These are phyloP conservation scores for Batrachochytrium dendrobatidis DNA, from an alignment of 371 early-diverging fungal species.

Conservation along the genomic window DNA sequence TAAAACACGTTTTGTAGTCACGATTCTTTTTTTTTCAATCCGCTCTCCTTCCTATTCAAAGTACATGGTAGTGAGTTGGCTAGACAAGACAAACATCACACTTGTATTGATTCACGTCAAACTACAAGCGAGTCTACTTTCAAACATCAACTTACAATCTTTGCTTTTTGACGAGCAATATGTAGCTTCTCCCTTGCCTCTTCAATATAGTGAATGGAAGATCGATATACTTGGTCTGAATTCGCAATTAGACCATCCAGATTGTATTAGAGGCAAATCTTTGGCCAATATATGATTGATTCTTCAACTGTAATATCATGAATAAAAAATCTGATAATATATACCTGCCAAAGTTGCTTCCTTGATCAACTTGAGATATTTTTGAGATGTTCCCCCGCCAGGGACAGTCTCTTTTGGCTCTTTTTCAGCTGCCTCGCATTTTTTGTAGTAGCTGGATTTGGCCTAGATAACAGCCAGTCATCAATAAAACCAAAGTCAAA, in stretches of 20 bases:
- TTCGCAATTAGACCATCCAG: neutral
- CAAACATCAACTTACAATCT: neutral
- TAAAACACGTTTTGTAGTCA: neutral
- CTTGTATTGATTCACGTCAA: too few relatives aligned
- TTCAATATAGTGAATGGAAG: slow-evolving; percentile 12
- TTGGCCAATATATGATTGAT: neutral
- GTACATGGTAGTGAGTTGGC: neutral
- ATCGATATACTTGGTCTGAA: slow-evolving; percentile 18
- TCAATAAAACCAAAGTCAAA: too few relatives aligned
- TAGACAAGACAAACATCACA: neutral
- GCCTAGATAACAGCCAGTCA: too few relatives aligned
- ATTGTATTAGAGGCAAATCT: slow-evolving; percentile 1
- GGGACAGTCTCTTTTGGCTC: neutral
- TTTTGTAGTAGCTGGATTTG: neutral
- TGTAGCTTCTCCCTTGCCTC: slow-evolving; percentile 8
- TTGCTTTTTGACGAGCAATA: neutral
- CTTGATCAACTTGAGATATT: slow-evolving; percentile 9
- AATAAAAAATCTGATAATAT: too few relatives aligned
- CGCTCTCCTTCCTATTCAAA: neutral
- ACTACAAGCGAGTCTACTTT: neutral
- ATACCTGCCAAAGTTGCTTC: slow-evolving; percentile 1
- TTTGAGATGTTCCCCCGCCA: neutral
- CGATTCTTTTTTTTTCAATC: neutral
- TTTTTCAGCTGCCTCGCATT: neutral
- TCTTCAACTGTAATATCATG: neutral